Evolutionary conservation across 2,329 filamentous ascomycete genomes (phyloP), one percentile per base, ranked within the genome.

Genomic region (Dactylellina parvicollis): DNA sequence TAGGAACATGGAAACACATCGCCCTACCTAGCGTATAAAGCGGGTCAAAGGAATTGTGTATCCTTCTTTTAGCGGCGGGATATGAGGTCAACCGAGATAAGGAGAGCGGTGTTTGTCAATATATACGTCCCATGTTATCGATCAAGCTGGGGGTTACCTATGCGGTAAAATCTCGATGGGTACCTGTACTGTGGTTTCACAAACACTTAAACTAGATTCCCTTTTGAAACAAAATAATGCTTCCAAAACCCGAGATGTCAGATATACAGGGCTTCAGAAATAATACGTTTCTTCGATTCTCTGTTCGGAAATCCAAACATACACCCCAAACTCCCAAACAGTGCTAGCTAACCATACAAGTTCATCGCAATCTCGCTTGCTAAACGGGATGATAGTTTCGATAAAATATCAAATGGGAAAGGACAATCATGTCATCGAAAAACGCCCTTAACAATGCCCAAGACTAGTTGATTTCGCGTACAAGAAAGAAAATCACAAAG

Each of bases 381-480:
- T 40, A 61, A 61, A 61, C 3, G 14, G 12, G 8, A 26, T 28
- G 18, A 1, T 50, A n/a, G 12, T 30, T 44, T 32, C 38, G 14
- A 24, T 26, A 56, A 46, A 55, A 55, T 26, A 34, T 24, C 16
- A 9, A 28, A 30, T 28, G 24, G 28, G 14, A 67, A 42, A 42
- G 49, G 24, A 61, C 18, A 26, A 70, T 20, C 18, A 52, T 44
- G 50, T 38, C 18, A 14, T 52, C 10, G 12, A 57, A 22, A 32
- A 65, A 65, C 59, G 67, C 67, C 67, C 50, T 49, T 38, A 47
- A 47, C 24, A 46, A 70, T 70, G 65, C 65, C 46, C 24, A 20
- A 54, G 14, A 47, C 50, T 24, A 26, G 30, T 10, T 14, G 30
- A 34, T 18, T 42, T 26, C 20, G 5, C 24, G 12, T 30, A 54